Evolutionary conservation across 2,329 filamentous ascomycete species (phyloP).

Genomic region (Colletotrichum coccodes): DNA sequence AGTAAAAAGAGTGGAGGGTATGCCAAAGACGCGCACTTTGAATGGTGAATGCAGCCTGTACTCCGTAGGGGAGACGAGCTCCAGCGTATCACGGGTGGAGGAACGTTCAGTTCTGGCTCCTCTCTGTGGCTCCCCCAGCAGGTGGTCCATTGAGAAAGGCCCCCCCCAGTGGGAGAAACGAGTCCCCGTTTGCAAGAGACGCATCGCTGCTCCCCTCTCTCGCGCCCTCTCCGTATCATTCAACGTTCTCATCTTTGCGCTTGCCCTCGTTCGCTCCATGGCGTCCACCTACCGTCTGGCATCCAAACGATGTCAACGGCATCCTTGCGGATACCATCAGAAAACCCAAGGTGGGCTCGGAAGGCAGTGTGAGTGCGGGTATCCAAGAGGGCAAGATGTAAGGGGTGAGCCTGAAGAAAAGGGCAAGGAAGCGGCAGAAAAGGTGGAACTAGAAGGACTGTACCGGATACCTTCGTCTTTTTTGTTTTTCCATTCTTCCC

Average conservation of each 20-base stretch:
- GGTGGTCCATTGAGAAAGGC: background rate
- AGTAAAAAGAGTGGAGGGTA: constrained; percentile 28
- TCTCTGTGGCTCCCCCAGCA: background rate
- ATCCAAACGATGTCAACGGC: constrained; percentile 21
- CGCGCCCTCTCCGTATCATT: background rate
- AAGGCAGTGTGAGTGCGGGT: background rate
- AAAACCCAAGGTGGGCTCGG: background rate
- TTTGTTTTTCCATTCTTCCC: background rate
- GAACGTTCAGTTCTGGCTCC: background rate
- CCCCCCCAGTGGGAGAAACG: background rate
- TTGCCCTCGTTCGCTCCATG: constrained; percentile 15
- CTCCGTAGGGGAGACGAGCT: background rate
- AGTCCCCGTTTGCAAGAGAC: background rate
- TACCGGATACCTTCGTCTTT: background rate
- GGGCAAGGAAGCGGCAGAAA: background rate
- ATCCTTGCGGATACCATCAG: constrained; percentile 1
- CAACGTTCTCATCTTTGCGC: background rate
- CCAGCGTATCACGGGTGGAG: background rate
- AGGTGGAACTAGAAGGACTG: background rate
- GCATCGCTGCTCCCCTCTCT: background rate
- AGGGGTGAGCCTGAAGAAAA: background rate
- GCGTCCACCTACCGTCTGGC: background rate
- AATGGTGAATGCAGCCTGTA: background rate
- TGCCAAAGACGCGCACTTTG: background rate
- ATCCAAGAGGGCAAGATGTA: background rate